phyloP scores from a whole-genome alignment of 177 flowering plant genomes.

The Vitis hybrid region DNA sequence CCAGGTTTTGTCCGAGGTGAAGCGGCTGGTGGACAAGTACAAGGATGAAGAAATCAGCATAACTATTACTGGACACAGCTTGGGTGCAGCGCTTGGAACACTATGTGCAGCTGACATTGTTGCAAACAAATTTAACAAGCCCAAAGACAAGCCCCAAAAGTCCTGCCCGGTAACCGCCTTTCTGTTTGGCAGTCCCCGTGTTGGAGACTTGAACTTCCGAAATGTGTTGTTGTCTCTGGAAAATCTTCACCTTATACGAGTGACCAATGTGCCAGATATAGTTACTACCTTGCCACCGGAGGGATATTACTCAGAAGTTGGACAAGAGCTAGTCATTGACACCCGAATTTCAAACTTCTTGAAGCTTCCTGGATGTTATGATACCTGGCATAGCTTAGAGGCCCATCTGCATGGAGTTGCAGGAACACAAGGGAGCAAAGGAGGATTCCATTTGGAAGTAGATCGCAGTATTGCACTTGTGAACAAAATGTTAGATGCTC shows the following conservation, averaged over 20 bases:
- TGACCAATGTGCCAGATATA: constrained; percentile 5
- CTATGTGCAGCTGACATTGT: constrained; percentile 36
- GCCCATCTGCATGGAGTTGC: constrained; percentile 42
- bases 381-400: constrained; percentile 27
- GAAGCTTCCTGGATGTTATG: constrained; percentile 14
- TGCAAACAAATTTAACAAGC: constrained; percentile 20
- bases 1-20: constrained; percentile 28
- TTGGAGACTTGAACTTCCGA: constrained; percentile 27
- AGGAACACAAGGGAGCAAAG: constrained; percentile 28
- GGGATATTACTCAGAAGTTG: constrained; percentile 17
- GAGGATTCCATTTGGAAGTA: constrained; percentile 27
- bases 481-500: constrained; percentile 22
- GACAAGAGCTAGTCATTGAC: constrained; percentile 23
- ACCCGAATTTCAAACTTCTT: constrained; percentile 23
- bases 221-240: neutral
- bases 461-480: constrained; percentile 26
- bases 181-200: constrained; percentile 20
- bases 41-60: constrained; percentile 39
- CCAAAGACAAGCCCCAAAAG: neutral
- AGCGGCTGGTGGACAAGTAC: constrained; percentile 20
- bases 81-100: constrained; percentile 35
- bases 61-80: constrained; percentile 38
- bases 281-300: too few relatives aligned
- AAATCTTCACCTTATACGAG: constrained; percentile 17
- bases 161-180: constrained; percentile 27